Base-by-base conservation (phyloP, 2,329 filamentous ascomycete genomes). In the Fusarium transvaalense region DNA sequence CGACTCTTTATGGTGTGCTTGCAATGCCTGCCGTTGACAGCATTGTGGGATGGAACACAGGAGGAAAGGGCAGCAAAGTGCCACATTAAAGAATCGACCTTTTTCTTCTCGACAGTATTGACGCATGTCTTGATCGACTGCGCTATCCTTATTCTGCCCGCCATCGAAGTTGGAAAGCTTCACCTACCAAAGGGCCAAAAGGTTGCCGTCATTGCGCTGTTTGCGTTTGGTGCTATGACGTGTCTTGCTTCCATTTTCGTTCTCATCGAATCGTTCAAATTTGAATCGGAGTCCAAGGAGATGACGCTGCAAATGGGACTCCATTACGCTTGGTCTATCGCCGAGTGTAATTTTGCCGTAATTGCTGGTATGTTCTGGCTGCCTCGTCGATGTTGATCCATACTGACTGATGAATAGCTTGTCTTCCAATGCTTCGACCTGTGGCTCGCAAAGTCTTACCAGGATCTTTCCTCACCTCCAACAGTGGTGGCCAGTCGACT, bases 101-200 rank as follows among this genome's bases (percentile, higher is more conserved):
- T 77, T 27, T 78, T 78, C 61, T 75, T 78, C 39, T 74, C 76
- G 15, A 77, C 76, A 1, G 73, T 76, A 2, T 37, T 77, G 13
- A 71, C 73, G 2, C 78, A 80, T 46, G 62, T 76, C 1, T 12
- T 77, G 10, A 68, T 80, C 17, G 78, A 80, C 21, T 46, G 78
- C 21, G 62, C 64, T 2, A 78, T 80, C 7, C 66, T 80, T 6
- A 57, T 66, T 4, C 68, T 80, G 0, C 78, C 78, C 1, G 58
- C 74, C 3, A 66, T 78, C 12, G 74, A 79, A 57, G 73, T 80
- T 6, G 60, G 70, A 2, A 74, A 74, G n/a, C 71, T 80, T 27
- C 62, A 74, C 12, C 66, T 79, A 3, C 75, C 71, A 0, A 62
- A 39, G 2, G 64, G 67, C 0, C 76, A 78, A 38, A 77, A 77